Evolutionary conservation across 345 rosid genomes (phyloP).

Genomic region (Microcos paniculata): DNA sequence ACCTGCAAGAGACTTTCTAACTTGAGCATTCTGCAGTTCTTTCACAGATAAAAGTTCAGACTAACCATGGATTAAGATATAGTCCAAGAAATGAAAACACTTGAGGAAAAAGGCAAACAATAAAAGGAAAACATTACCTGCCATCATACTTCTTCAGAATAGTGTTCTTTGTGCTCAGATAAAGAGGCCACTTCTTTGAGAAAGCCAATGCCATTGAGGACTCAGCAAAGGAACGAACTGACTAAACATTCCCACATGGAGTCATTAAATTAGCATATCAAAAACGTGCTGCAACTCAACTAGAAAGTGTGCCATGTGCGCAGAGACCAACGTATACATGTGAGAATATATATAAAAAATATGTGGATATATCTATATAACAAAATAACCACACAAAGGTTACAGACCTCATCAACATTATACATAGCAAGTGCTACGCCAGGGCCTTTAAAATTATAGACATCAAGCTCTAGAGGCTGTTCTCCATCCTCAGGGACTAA

Average conservation of each 20-base stretch:
- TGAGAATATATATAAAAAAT: not conserved
- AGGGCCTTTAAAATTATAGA: constrained; percentile 82
- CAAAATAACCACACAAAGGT: not conserved
- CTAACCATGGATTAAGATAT: not conserved
- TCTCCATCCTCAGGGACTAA: constrained; percentile 80
- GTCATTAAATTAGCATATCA: constrained; percentile 17
- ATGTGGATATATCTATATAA: not conserved
- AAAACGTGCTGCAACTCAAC: not conserved
- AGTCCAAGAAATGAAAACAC: not conserved
- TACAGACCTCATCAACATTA: constrained; percentile 86
- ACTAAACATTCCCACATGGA: constrained; percentile 43
- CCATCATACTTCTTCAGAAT: constrained; percentile 97
- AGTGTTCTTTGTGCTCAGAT: constrained; percentile 96
- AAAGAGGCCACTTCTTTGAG: constrained; percentile 92
- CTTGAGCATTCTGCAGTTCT: constrained; percentile 17
- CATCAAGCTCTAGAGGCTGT: constrained; percentile 64
- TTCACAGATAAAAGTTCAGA: not conserved
- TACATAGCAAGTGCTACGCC: constrained; percentile 97
- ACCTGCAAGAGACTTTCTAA: constrained; percentile 45
- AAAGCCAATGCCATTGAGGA: constrained; percentile 87
- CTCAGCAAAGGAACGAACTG: constrained; percentile 89
- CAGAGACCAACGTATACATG: not conserved
- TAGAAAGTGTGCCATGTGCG: not conserved
- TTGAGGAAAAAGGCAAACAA: not conserved
- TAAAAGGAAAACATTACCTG: constrained; percentile 52